Conservation (phyloP, 2,329 filamentous ascomycete species). For the Fusarium avenaceum region DNA sequence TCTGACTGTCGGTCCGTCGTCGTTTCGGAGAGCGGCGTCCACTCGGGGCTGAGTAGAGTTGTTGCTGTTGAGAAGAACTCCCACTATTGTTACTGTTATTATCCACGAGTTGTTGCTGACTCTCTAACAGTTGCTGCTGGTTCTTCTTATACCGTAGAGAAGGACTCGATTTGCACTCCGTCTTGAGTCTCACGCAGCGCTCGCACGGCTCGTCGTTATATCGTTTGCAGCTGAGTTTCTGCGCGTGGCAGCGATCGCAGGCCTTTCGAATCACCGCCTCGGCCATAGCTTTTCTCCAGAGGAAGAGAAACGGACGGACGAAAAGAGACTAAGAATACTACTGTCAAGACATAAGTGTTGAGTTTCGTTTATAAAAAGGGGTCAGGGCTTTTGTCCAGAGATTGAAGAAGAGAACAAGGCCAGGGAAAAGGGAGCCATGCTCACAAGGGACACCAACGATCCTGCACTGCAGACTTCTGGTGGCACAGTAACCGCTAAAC, state of each 20-base stretch:
- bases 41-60: slow-evolving; percentile 30
- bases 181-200: slow-evolving; percentile 58
- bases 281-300: slow-evolving; percentile 52
- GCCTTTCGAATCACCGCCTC: slow-evolving; percentile 59
- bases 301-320: slow-evolving; percentile 22
- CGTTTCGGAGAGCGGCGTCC: slow-evolving; percentile 56
- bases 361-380: slow-evolving; percentile 33
- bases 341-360: slow-evolving; percentile 48
- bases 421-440: slow-evolving; percentile 11
- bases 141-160: slow-evolving; percentile 57
- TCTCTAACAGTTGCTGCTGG: slow-evolving; percentile 42
- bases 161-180: slow-evolving; percentile 61
- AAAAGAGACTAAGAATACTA: slow-evolving; percentile 31
- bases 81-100: slow-evolving; percentile 31
- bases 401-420: neutral
- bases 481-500: slow-evolving; percentile 29
- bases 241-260: slow-evolving; percentile 62
- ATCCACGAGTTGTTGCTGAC: slow-evolving; percentile 22
- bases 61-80: slow-evolving; percentile 24
- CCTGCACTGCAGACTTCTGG: slow-evolving; percentile 18
- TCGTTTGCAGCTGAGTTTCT: slow-evolving; percentile 63
- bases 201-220: slow-evolving; percentile 58
- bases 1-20: slow-evolving; percentile 52
- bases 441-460: slow-evolving; percentile 2
- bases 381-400: neutral